These are phyloP conservation scores for Colletotrichum phormii DNA, from an alignment of 2,329 filamentous ascomycete species.

Conservation along the genomic window DNA sequence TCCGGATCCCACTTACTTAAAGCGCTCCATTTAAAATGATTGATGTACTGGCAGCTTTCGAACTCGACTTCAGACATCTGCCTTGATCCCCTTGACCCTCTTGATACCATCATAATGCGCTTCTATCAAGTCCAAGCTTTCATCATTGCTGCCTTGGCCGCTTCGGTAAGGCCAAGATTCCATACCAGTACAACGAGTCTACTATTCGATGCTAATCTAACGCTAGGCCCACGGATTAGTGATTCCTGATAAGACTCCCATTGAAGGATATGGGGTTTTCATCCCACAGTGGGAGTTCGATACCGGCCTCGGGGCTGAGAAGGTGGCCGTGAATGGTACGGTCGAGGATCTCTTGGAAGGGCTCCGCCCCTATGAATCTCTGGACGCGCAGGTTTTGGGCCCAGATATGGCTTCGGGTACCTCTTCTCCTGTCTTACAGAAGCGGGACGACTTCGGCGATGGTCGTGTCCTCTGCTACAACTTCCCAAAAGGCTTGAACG, in stretches of 20 bases:
- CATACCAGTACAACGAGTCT: background rate
- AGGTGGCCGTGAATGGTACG: background rate
- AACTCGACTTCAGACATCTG: background rate
- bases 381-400: background rate
- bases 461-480: background rate
- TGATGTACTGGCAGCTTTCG: background rate
- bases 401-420: background rate
- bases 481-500: background rate
- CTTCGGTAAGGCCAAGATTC: background rate
- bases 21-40: no score
- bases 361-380: background rate
- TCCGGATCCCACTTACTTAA: no score
- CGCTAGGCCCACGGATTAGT: background rate
- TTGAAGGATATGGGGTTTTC: background rate
- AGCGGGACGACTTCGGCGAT: background rate
- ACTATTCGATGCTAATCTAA: background rate
- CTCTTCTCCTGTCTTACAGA: background rate
- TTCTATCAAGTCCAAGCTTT: background rate
- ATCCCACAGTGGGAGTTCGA: background rate
- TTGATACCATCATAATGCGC: background rate
- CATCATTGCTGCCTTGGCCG: background rate
- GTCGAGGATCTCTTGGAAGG: background rate
- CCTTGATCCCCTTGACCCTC: rapidly evolving
- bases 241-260: background rate
- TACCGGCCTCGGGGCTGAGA: background rate